phyloP scores from a whole-genome alignment of 352 stramenopile species.

The Nothophytophthora sp. region DNA sequence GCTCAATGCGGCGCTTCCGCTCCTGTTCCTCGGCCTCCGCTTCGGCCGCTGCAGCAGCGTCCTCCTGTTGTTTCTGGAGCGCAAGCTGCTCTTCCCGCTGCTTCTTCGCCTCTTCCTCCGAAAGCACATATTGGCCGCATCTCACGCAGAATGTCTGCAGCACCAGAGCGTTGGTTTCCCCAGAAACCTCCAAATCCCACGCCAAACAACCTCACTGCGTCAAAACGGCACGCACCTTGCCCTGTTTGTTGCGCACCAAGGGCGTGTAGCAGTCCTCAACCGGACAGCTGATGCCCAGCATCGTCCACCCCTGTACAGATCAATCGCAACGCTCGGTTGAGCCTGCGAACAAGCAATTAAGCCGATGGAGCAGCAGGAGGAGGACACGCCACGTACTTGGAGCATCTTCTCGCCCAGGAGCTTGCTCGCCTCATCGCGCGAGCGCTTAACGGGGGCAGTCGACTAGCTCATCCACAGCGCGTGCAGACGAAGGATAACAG shows the following conservation, averaged over 20 bases:
- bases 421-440: constrained; percentile 74
- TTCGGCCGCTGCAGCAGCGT: constrained; percentile 40
- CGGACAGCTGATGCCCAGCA: constrained; percentile 70
- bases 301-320: constrained; percentile 67
- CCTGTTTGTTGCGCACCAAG: constrained; percentile 77
- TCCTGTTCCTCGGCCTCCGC: constrained; percentile 34
- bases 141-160: constrained; percentile 75
- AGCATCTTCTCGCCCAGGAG: constrained; percentile 82
- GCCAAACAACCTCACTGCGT: not conserved
- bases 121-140: constrained; percentile 76
- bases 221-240: constrained; percentile 30
- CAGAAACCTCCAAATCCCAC: too few species aligned
- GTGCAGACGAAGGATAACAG: not conserved
- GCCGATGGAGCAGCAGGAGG: too few species aligned
- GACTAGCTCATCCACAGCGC: constrained; percentile 1
- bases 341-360: not conserved
- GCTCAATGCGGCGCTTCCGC: constrained; percentile 45
- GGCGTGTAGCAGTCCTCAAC: constrained; percentile 75
- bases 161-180: not conserved
- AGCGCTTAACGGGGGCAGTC: constrained; percentile 20
- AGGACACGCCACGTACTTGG: constrained; percentile 33
- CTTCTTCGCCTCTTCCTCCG: constrained; percentile 67
- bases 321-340: constrained; percentile 2
- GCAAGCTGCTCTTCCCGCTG: constrained; percentile 43
- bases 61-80: too few species aligned